Evolutionary conservation across 177 flowering plant genomes (phyloP), one percentile per base, ranked within the genome.

Genomic region (Vitis hybrid): DNA sequence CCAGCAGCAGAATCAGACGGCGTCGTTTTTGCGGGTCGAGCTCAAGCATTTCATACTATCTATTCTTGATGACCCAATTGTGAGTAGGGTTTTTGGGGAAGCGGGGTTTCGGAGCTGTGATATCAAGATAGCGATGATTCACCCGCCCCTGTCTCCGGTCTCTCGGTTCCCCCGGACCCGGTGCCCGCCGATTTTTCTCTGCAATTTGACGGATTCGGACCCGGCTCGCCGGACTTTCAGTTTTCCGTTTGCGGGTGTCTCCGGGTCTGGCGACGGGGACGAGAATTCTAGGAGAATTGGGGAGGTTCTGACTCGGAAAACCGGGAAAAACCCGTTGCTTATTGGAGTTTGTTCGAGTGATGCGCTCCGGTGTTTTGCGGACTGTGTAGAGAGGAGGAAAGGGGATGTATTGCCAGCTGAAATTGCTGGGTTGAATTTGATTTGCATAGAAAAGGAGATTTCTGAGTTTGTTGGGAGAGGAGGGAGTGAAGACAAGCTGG

Each of bases 271-370:
- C 15, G 60, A 56, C 2, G 60, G 59, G 10, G 69, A 66, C 7
- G 60, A 66, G 50, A 56, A 66, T 35, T 66, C 51, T 13, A 13
- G 69, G 60, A 55, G 69, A 56, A 66, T 66, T n/a, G 60, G 51
- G 16, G 69, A 66, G 4, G 19, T 66, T 56, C 6, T 66, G 12
- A 60, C 19, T 19, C 50, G 51, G 67, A 51, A 18, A 13, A 66
- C 46, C 19, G 60, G 60, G 21, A 66, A 40, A 58, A 66, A 66
- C 30, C 55, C 84, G 1, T 21, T 81, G 49, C 72, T 81, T 16
- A 52, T 81, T 48, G 84, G 84, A 21, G 73, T 71, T 66, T 72
- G 77, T 35, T 79, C 79, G 4, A 46, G 51, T 2, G 79, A 75
- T 30, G 81, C 77, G 4, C 63, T 81, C 10, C 21, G 14, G 13